A percentile compares a stretch with the other conserved stretches of the same genome.
Conservation (phyloP, 2,329 filamentous ascomycete genomes). For the Penicillium fuscoglaucum region DNA sequence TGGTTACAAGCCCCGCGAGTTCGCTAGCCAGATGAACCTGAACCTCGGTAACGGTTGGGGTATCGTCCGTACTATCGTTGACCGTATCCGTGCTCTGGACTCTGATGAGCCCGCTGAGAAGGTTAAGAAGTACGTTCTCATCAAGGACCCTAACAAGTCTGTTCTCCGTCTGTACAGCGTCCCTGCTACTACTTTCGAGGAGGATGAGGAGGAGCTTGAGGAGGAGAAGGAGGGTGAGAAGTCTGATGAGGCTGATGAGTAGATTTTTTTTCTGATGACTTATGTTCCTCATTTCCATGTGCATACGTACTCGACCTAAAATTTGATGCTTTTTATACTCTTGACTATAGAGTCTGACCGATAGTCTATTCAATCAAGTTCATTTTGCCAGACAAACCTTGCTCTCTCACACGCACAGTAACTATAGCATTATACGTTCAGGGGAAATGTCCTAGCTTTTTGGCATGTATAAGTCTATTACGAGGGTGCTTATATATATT, state of each 20-base stretch:
- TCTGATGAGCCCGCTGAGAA: constrained; percentile 45
- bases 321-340: constrained; percentile 13
- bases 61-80: constrained; percentile 95
- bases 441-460: too few species aligned
- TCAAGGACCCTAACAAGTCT: constrained; percentile 94
- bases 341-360: constrained; percentile 6
- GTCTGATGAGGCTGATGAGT: constrained; percentile 52
- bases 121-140: constrained; percentile 54
- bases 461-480: too few species aligned
- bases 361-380: constrained; percentile 1
- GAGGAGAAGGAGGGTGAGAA: constrained; percentile 57
- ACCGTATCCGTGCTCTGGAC: constrained; percentile 61
- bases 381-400: background rate
- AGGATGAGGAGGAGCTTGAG: constrained; percentile 68
- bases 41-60: constrained; percentile 98
- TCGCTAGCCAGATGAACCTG: constrained; percentile 96
- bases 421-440: background rate
- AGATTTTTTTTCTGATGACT: constrained; percentile 22
- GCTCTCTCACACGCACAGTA: too few species aligned
- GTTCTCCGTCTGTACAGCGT: constrained; percentile 92
- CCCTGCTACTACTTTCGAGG: constrained; percentile 83
- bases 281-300: constrained; percentile 11
- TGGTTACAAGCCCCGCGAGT: constrained; percentile 97
- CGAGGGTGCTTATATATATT: background rate
- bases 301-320: constrained; percentile 23